Evolutionary conservation across 345 rosid genomes (phyloP).

Genomic region (Hirschfeldia incana): DNA sequence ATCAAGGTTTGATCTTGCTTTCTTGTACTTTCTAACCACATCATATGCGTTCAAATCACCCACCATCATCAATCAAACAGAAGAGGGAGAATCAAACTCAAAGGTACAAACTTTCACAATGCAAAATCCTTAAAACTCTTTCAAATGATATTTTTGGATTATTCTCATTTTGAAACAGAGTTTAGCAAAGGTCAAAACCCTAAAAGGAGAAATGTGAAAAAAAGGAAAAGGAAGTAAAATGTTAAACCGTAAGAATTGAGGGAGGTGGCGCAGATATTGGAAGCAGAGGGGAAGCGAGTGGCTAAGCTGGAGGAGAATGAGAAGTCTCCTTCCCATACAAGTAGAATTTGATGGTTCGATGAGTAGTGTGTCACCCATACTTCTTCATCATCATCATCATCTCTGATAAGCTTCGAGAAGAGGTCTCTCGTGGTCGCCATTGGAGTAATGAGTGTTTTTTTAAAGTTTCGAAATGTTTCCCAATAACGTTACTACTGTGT

Average conservation of each 20-base stretch:
- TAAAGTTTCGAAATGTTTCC: background rate
- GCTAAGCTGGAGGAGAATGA: constrained; percentile 55
- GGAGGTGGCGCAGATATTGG: constrained; percentile 59
- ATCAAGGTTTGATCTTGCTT: constrained; percentile 48
- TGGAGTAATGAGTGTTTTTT: background rate
- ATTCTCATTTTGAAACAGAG: background rate
- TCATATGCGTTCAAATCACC: constrained; percentile 36
- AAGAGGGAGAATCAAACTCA: background rate
- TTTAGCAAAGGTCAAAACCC: background rate
- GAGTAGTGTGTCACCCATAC: constrained; percentile 51
- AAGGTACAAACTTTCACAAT: constrained; percentile 2
- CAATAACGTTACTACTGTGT: background rate
- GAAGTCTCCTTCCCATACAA: constrained; percentile 73
- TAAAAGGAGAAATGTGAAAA: background rate
- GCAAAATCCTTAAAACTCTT: background rate
- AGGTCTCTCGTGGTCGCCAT: constrained; percentile 1
- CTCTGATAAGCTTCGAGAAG: constrained; percentile 4
- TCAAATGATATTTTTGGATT: background rate
- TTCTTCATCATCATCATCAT: background rate
- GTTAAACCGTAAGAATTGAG: constrained; percentile 43
- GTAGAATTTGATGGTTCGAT: constrained; percentile 45
- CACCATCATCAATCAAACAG: background rate
- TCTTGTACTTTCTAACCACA: constrained; percentile 45
- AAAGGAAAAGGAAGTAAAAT: background rate
- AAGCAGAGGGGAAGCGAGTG: constrained; percentile 48